A percentile compares a stretch with the other conserved stretches of the same genome.
phyloP scores from a whole-genome alignment of 225 moss, liverwort and hornwort species.

The Lunularia cruciata region DNA sequence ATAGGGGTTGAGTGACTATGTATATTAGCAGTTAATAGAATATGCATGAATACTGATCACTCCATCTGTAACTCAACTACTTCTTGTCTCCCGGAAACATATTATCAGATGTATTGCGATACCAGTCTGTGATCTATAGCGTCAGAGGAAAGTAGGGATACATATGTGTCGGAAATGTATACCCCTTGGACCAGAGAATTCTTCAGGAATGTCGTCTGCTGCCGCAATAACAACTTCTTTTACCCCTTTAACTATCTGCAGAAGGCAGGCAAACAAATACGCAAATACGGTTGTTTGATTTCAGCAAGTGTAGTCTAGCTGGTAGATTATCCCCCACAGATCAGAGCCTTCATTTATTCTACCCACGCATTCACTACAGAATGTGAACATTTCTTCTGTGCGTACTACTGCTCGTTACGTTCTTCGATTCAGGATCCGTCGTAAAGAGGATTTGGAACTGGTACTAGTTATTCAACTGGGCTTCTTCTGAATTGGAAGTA shows the following conservation, averaged over 20 bases:
- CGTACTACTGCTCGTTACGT: no score
- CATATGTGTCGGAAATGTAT: not conserved
- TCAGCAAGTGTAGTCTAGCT: not conserved
- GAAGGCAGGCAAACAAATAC: no score
- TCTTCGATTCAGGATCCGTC: no score
- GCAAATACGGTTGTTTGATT: no score
- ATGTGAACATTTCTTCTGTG: no score
- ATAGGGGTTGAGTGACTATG: not conserved
- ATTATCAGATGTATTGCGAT: not conserved
- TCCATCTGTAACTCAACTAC: not conserved
- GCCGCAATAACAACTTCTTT: constrained; percentile 8
- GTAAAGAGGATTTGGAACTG: no score
- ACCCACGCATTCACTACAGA: not conserved
- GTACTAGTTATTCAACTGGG: no score
- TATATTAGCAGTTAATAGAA: not conserved
- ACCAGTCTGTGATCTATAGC: no score
- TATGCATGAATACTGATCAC: not conserved
- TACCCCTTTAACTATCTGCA: constrained; percentile 21
- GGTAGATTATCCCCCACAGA: no score
- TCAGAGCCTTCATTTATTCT: no score
- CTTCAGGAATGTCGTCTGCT: not conserved
- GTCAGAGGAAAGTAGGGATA: not conserved
- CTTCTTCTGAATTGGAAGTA: not conserved
- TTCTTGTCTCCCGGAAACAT: not conserved
- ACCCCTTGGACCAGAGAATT: not conserved